Conservation (phyloP, 441 rosid genomes). For the Erysimum pusillum region DNA sequence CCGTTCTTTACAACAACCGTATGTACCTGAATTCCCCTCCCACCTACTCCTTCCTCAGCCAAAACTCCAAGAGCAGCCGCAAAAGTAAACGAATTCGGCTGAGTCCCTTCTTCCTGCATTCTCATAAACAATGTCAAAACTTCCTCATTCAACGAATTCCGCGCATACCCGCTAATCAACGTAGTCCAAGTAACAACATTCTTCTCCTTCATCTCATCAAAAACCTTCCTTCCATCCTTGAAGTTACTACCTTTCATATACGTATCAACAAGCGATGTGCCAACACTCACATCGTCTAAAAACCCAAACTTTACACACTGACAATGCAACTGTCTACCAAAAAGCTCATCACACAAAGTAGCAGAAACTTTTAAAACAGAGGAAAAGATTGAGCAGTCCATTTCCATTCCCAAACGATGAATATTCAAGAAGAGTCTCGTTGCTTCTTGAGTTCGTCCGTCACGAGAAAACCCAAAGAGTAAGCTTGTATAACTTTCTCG, state of each 20-base stretch:
- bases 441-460: conserved; percentile 59
- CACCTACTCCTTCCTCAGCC: conserved; percentile 52
- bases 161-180: conserved; percentile 58
- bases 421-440: conserved; percentile 59
- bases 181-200: conserved; percentile 81
- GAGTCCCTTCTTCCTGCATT: conserved; percentile 58
- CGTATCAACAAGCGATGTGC: conserved; percentile 79
- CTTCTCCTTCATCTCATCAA: conserved; percentile 58
- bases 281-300: conserved; percentile 68
- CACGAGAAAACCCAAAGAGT: conserved; percentile 62
- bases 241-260: conserved; percentile 68
- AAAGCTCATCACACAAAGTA: conserved; percentile 51
- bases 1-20: conserved; percentile 60
- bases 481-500: conserved; percentile 46
- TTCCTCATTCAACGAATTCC: conserved; percentile 47
- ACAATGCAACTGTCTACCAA: conserved; percentile 76
- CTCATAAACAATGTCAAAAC: conserved; percentile 54
- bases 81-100: conserved; percentile 61
- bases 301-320: conserved; percentile 70
- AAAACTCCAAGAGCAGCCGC: conserved; percentile 66
- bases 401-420: conserved; percentile 57
- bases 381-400: conserved; percentile 68
- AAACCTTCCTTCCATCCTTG: conserved; percentile 62
- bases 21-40: conserved; percentile 61
- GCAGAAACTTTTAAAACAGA: conserved; percentile 76